Evolutionary conservation across 805 yeast species (phyloP), one percentile per base, ranked within the genome.

Genomic region (Lipomyces spencermartinsiae): DNA sequence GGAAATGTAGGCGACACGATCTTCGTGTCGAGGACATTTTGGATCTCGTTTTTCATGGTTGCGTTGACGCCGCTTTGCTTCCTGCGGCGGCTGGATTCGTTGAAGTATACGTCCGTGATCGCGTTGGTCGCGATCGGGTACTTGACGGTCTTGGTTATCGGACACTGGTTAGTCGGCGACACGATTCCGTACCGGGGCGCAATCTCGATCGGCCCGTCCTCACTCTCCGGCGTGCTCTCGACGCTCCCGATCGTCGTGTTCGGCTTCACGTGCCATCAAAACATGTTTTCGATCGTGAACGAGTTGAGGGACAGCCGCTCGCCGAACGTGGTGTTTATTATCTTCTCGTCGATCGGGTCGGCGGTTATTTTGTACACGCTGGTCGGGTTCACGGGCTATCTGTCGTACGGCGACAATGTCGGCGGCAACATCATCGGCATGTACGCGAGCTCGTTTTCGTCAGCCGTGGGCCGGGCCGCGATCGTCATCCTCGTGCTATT

Each of bases 211-310:
- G 69, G 86, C 69, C 92, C 92, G 0, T 74, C 76, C 33, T 78
- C 84, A 4, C 8, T 75, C 8, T 46, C 70, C 16, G 76, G 83
- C 16, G 80, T 87, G n/a, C 82, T 93, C 22, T 83, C 90, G 31
- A 87, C 95, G 10, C 87, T 93, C 76, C 96, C 98, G n/a, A 90
- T 93, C 71, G 88, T 93, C 73, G 94, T 94, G 14, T 93, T 94
- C 82, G 97, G 97, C 0, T 94, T 88, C 79, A 94, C 98, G 0
- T 95, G 98, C 74, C 98, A 94, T 76, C 98, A 94, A 78, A 94
- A 94, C 79, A 92, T 92, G 92, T 92, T 92, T 74, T 87, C 97
- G 0, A 86, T 93, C 64, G 85, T 93, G 64, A 94, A 93, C 74
- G 98, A 94, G 79, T 84, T 93, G 35, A 79, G 78, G 37, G 87